phyloP scores from a whole-genome alignment of 148 eudicot species.

The Chenopodium formosanum region DNA sequence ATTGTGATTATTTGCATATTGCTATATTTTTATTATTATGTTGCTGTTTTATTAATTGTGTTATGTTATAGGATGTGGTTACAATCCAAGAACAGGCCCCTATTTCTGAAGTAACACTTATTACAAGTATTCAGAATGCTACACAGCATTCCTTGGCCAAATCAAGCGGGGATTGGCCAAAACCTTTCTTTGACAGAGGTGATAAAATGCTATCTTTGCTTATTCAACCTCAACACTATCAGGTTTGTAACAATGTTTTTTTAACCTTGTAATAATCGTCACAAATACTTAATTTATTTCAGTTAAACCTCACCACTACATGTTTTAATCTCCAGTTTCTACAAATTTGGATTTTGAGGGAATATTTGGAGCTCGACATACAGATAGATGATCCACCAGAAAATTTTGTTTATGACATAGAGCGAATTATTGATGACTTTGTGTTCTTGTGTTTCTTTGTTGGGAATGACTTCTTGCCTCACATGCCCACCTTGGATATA shows the following conservation, averaged over 20 bases:
- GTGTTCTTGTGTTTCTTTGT: constrained; percentile 93
- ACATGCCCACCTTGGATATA: constrained; percentile 93
- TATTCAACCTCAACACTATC: constrained; percentile 12
- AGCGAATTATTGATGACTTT: constrained; percentile 83
- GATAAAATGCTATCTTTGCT: not conserved
- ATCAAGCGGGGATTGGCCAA: not conserved
- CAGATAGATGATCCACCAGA: constrained; percentile 65
- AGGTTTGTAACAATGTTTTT: constrained; percentile 6
- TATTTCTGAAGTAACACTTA: constrained; percentile 10
- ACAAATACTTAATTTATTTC: not conserved
- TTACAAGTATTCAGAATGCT: constrained; percentile 5
- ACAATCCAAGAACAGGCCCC: not conserved
- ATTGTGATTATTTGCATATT: too few species aligned
- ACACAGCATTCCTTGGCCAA: not conserved
- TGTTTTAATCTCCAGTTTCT: constrained; percentile 74
- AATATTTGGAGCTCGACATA: constrained; percentile 84
- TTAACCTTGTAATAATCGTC: not conserved
- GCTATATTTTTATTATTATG: too few species aligned
- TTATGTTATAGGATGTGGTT: constrained; percentile 10
- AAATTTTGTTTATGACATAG: constrained; percentile 53
- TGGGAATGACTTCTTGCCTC: constrained; percentile 95
- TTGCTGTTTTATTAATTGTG: too few species aligned
- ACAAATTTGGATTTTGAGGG: constrained; percentile 86
- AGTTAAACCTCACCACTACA: constrained; percentile 11
- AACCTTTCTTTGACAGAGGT: not conserved